Evolutionary conservation across 306 rosid genomes (phyloP).

Genomic region (Hylodesmum podocarpum): DNA sequence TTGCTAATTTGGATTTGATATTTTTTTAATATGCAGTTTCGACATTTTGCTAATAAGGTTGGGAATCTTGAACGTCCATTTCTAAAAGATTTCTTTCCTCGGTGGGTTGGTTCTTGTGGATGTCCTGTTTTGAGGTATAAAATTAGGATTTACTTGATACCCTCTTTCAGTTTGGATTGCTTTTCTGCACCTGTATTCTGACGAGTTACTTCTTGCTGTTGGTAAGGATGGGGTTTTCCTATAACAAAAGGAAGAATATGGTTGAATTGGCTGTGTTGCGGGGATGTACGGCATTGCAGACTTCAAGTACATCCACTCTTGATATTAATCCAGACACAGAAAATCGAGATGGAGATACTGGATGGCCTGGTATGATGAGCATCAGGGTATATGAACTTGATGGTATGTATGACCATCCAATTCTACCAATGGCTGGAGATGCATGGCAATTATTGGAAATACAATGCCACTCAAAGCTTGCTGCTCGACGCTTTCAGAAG

Average conservation of each 20-base stretch:
- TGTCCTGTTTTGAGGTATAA: slow-evolving; percentile 85
- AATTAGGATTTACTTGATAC: slow-evolving; percentile 17
- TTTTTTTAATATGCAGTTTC: slow-evolving; percentile 65
- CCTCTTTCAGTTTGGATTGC: slow-evolving; percentile 19
- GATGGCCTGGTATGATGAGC: slow-evolving; percentile 99
- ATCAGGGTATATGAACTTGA: slow-evolving; percentile 95
- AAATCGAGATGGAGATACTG: slow-evolving; percentile 76
- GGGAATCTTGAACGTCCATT: slow-evolving; percentile 99
- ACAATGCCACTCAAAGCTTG: slow-evolving; percentile 92
- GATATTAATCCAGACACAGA: slow-evolving; percentile 65
- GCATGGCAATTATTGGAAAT: slow-evolving; percentile 89
- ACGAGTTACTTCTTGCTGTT: slow-evolving; percentile 29
- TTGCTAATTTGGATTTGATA: slow-evolving; percentile 17
- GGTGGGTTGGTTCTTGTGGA: slow-evolving; percentile 94
- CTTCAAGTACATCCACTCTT: slow-evolving; percentile 54
- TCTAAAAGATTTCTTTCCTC: slow-evolving; percentile 96
- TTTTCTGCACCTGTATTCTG: slow-evolving; percentile 35
- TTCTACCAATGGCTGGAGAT: slow-evolving; percentile 95
- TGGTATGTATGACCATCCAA: slow-evolving; percentile 97
- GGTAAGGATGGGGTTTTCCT: slow-evolving; percentile 88
- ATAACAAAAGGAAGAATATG: slow-evolving; percentile 91
- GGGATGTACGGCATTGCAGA: slow-evolving; percentile 69
- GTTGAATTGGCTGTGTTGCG: slow-evolving; percentile 95
- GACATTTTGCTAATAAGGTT: slow-evolving; percentile 94
- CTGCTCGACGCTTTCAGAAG: slow-evolving; percentile 91